Base-by-base conservation (phyloP, 768 basidiomycete genomes). In the Pulveroboletus frians region DNA sequence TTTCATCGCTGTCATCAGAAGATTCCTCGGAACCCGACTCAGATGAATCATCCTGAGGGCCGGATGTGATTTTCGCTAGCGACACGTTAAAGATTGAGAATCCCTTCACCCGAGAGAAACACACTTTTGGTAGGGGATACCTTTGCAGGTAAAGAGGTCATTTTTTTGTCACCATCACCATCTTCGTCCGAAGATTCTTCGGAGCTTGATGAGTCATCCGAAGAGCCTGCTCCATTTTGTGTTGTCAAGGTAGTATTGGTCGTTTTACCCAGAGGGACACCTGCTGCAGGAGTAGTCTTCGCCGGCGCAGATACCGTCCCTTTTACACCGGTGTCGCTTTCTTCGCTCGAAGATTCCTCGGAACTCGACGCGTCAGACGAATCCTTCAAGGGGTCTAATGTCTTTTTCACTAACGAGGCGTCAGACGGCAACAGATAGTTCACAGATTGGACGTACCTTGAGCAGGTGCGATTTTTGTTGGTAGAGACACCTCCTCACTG, bases 211-310 rank as follows among this genome's bases (percentile, higher is more conserved):
- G 45, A 48, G 39, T 39, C 27, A 32, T 39, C 40, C 20, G 40
- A 48, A 14, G 20, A 10, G 7, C n/a, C 13, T 1, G 26, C 5
- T 9, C 26, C 13, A 27, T 20, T 54, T 55, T 43, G 37, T 18
- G 17, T 52, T 54, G 10, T 2, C 4, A 14, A 14, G 7, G 4
- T 0, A 9, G 14, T 2, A 14, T 2, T 18, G 7, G 29, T 11
- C 3, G 1, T 10, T 14, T 6, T 5, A 36, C 1, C 0, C 2
- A 45, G 17, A 32, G 10, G 20, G 8, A 17, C 13, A 53, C 52
- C 74, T 55, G 71, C 64, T 21, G 69, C 67, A 52, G 71, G 59
- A 41, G 69, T 59, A 11, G 71, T 67, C 52, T 81, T 79, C n/a
- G 64, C 73, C 79, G 10, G 18, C 1, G 11, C 17, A 9, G 83